Conservation (phyloP, 2,329 filamentous ascomycete species). For the Cladosporium sp. region DNA sequence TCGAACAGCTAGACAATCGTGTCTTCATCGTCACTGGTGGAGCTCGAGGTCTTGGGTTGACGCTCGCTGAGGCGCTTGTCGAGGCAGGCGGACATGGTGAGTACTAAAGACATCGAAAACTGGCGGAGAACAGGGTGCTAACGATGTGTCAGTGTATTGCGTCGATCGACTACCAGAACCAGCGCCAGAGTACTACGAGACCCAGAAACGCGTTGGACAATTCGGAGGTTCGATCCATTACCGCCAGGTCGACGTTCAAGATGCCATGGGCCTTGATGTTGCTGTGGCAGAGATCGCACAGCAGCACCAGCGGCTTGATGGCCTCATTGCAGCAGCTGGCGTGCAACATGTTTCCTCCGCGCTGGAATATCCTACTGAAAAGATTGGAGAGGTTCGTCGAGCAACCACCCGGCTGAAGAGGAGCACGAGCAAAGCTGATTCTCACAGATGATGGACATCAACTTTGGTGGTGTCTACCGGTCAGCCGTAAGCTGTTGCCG, state of each 20-base stretch:
- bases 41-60: slow-evolving; percentile 33
- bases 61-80: slow-evolving; percentile 31
- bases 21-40: slow-evolving; percentile 33
- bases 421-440: not conserved
- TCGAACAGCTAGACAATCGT: slow-evolving; percentile 21
- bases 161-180: slow-evolving; percentile 49
- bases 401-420: not conserved
- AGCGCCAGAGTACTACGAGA: slow-evolving; percentile 46
- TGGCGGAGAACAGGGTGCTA: not conserved
- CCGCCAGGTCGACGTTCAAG: slow-evolving; percentile 48
- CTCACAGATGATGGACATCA: slow-evolving; percentile 47
- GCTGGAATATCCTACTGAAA: slow-evolving; percentile 39
- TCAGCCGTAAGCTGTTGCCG: slow-evolving; percentile 49
- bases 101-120: not conserved
- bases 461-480: slow-evolving; percentile 53
- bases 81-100: slow-evolving; percentile 51
- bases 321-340: slow-evolving; percentile 35
- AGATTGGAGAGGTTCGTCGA: slow-evolving; percentile 31
- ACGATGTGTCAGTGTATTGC: slow-evolving; percentile 44
- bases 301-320: slow-evolving; percentile 32
- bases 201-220: slow-evolving; percentile 39
- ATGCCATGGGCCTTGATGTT: slow-evolving; percentile 33
- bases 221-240: slow-evolving; percentile 48
- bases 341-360: slow-evolving; percentile 33
- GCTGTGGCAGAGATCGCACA: slow-evolving; percentile 32